Conservation (phyloP, 164 flowering plant genomes). For the Cinnamomum micranthum region DNA sequence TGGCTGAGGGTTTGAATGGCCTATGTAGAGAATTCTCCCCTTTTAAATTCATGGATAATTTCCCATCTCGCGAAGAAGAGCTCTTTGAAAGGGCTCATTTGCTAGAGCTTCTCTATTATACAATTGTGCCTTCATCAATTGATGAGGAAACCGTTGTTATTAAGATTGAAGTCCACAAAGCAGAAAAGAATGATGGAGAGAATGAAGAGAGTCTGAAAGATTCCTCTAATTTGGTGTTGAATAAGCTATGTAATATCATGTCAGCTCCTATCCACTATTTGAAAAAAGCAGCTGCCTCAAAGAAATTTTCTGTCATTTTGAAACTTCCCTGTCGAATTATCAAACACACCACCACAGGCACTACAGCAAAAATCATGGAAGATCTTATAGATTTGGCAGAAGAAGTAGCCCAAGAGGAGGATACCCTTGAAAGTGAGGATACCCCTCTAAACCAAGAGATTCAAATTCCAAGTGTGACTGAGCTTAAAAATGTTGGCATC, state of each 20-base stretch:
- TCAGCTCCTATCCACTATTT: neutral
- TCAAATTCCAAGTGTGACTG: slow-evolving; percentile 7
- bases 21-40: neutral
- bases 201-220: neutral
- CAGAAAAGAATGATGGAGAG: neutral
- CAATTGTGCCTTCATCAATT: slow-evolving; percentile 2
- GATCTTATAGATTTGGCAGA: neutral
- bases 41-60: neutral
- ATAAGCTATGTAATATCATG: neutral
- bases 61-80: neutral
- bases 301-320: neutral
- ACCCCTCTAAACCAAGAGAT: slow-evolving; percentile 11
- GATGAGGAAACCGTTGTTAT: neutral
- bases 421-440: neutral
- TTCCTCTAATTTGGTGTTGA: neutral
- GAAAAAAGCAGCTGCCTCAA: neutral
- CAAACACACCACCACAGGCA: neutral
- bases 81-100: neutral
- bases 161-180: neutral
- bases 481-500: slow-evolving; percentile 6
- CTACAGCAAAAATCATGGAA: neutral
- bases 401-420: neutral
- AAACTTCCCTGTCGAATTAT: neutral
- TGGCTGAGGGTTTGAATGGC: slow-evolving; percentile 1
- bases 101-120: slow-evolving; percentile 9